phyloP scores from a whole-genome alignment of 805 yeast species.

The Candida methanosorbosa region DNA sequence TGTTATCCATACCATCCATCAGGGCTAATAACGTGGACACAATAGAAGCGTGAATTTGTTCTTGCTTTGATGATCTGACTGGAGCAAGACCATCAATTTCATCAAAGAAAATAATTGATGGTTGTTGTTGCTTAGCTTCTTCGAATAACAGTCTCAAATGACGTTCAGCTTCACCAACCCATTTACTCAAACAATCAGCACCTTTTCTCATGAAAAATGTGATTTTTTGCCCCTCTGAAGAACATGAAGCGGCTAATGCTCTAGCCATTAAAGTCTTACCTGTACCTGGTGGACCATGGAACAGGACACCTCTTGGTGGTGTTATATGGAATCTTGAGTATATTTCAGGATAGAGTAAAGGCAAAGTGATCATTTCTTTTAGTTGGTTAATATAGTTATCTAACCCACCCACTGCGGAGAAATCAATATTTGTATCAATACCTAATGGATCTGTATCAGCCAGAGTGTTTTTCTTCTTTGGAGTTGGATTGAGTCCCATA shows the following conservation, averaged over 20 bases:
- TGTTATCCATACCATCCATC: slow-evolving; percentile 99
- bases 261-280: slow-evolving; percentile 98
- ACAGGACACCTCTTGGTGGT: slow-evolving; percentile 94
- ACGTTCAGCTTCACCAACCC: slow-evolving; percentile 99
- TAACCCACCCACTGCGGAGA: slow-evolving; percentile 80
- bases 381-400: slow-evolving; percentile 85
- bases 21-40: slow-evolving; percentile 90
- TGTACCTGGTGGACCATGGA: slow-evolving; percentile 99
- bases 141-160: slow-evolving; percentile 86
- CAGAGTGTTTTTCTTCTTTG: slow-evolving; percentile 45
- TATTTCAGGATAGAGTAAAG: slow-evolving; percentile 86
- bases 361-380: slow-evolving; percentile 95
- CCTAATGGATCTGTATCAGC: slow-evolving; percentile 95
- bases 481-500: slow-evolving; percentile 2
- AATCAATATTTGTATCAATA: slow-evolving; percentile 54
- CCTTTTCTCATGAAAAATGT: slow-evolving; percentile 98
- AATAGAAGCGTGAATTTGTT: slow-evolving; percentile 95
- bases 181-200: slow-evolving; percentile 91
- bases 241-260: slow-evolving; percentile 92
- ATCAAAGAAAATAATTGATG: slow-evolving; percentile 92
- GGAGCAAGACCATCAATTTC: slow-evolving; percentile 99
- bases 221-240: slow-evolving; percentile 74
- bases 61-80: slow-evolving; percentile 94
- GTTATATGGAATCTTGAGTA: slow-evolving; percentile 85
- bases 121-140: slow-evolving; percentile 94